Conservation (phyloP, 2,329 filamentous ascomycete species). For the Epichloe brachyelytri region DNA sequence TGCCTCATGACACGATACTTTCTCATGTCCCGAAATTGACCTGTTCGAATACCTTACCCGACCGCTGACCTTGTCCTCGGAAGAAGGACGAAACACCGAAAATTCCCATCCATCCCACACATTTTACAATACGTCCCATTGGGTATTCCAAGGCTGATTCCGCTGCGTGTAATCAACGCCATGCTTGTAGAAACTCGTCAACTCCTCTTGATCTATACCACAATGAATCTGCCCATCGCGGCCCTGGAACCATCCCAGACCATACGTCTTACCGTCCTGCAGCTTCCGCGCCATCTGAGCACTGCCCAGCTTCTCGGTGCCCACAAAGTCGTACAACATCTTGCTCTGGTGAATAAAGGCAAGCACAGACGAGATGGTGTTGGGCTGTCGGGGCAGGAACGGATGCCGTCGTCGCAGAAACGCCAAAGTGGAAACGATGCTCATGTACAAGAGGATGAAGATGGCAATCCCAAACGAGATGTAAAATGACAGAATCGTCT, state of each 20-base stretch:
- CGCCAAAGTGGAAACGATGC: conserved; percentile 43
- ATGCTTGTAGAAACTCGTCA: conserved; percentile 52
- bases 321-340: conserved; percentile 66
- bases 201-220: conserved; percentile 65
- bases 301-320: conserved; percentile 50
- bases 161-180: conserved; percentile 37
- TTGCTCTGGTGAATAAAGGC: conserved; percentile 70
- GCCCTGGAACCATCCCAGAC: conserved; percentile 64
- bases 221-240: conserved; percentile 62
- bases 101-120: neutral
- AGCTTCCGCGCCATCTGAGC: conserved; percentile 49
- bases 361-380: conserved; percentile 62
- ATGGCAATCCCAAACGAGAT: conserved; percentile 48
- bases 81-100: neutral
- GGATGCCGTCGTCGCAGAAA: conserved; percentile 51
- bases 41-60: too few species aligned
- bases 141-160: conserved; percentile 38
- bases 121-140: conserved; percentile 24
- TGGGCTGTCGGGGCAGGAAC: conserved; percentile 66
- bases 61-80: neutral
- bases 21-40: too few species aligned
- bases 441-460: conserved; percentile 54
- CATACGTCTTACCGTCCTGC: conserved; percentile 51
- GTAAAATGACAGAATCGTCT: conserved; percentile 53
- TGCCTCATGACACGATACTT: too few species aligned